A percentile compares a stretch with the other conserved stretches of the same genome.
phyloP scores from a whole-genome alignment of 2,329 filamentous ascomycete genomes.

The Tolypocladium guangdongense region DNA sequence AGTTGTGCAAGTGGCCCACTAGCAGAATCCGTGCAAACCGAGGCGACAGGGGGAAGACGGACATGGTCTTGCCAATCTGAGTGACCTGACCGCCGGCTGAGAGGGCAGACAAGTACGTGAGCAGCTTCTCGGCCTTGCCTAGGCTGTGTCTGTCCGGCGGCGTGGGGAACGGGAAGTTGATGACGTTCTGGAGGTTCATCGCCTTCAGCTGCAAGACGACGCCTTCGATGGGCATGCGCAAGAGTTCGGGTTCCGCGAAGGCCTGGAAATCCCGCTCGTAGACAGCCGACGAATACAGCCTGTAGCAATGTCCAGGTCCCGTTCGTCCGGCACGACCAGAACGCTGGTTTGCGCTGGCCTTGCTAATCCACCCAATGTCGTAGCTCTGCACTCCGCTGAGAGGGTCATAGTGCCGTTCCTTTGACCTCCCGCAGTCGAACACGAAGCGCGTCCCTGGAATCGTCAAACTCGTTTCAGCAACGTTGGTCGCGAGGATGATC shows the following conservation, averaged over 20 bases:
- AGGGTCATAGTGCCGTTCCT: constrained; percentile 84
- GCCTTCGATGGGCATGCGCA: constrained; percentile 85
- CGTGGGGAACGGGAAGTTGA: constrained; percentile 94
- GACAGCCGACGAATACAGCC: constrained; percentile 87
- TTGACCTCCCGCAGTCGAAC: constrained; percentile 86
- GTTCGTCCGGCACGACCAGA: constrained; percentile 91
- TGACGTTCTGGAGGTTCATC: constrained; percentile 82
- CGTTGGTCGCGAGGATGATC: constrained; percentile 88
- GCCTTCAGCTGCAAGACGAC: constrained; percentile 89
- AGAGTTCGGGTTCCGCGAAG: constrained; percentile 78
- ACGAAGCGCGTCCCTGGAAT: constrained; percentile 94
- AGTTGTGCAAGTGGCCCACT: constrained; percentile 71
- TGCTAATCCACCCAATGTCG: constrained; percentile 93
- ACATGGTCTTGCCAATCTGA: constrained; percentile 67
- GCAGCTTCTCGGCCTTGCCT: constrained; percentile 71
- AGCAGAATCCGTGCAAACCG: constrained; percentile 88
- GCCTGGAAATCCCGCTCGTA: constrained; percentile 82
- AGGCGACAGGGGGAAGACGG: constrained; percentile 80
- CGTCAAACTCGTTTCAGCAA: constrained; percentile 93
- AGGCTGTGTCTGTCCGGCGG: constrained; percentile 69
- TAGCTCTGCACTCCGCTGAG: constrained; percentile 89
- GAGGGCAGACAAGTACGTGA: constrained; percentile 78
- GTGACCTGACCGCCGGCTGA: constrained; percentile 64
- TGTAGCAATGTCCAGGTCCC: constrained; percentile 89
- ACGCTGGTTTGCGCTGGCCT: constrained; percentile 86